Conservation (phyloP, 495 filamentous ascomycete species). For the Cercophora sp. region DNA sequence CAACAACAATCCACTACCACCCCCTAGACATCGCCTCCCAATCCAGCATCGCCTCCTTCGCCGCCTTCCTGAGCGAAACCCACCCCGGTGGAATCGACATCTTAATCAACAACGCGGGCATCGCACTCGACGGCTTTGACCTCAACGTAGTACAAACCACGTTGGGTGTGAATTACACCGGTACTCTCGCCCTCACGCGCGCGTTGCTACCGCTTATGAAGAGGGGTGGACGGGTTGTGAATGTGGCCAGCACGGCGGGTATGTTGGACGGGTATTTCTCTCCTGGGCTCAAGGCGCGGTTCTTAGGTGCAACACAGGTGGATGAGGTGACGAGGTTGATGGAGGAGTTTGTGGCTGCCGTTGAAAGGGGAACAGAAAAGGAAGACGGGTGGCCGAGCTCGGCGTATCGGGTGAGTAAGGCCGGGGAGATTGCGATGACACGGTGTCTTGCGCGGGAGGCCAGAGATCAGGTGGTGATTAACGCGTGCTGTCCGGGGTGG, state of each 20-base stretch:
- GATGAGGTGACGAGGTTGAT: conserved; percentile 5
- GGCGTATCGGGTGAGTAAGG: conserved; percentile 31
- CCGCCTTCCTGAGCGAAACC: not conserved
- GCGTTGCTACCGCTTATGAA: conserved; percentile 5
- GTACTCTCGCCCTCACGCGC: conserved; percentile 2
- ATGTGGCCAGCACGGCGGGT: not conserved
- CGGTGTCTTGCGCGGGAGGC: conserved; percentile 1
- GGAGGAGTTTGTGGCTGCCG: conserved; percentile 4
- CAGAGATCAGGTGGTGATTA: conserved; percentile 35
- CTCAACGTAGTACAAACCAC: conserved; percentile 45
- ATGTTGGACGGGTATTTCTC: not conserved
- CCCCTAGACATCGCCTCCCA: not conserved
- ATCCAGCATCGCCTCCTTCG: not conserved
- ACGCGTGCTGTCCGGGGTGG: conserved; percentile 51
- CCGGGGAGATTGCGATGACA: conserved; percentile 2
- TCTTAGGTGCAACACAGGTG: not conserved
- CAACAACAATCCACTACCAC: conserved; percentile 5
- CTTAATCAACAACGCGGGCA: conserved; percentile 15
- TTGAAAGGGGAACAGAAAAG: conserved; percentile 2
- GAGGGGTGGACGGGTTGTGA: not conserved
- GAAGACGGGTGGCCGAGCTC: conserved; percentile 33
- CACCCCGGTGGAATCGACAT: conserved; percentile 10
- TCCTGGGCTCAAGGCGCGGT: not conserved
- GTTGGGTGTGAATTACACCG: conserved; percentile 25
- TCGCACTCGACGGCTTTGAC: conserved; percentile 38